Base-by-base conservation (phyloP, 345 rosid genomes). In the Balakata baccata region DNA sequence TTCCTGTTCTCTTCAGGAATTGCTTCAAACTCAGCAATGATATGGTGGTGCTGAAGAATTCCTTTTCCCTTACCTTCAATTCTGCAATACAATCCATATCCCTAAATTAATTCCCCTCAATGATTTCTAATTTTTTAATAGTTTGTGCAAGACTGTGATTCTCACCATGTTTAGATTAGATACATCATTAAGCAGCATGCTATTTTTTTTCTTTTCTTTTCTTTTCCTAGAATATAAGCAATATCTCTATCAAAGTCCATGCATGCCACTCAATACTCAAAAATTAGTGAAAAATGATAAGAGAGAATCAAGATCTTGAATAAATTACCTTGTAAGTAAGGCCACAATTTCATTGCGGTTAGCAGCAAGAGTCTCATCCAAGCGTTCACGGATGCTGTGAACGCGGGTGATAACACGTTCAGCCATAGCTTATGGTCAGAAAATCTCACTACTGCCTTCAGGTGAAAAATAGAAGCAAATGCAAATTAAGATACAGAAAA, bases 31-130 rank as follows among this genome's bases (percentile, higher is more conserved):
- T 92, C 95, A 47, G 89, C 88, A 62, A 91, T 74, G 71, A 93
- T 77, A 64, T 88, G 93, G 72, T 91, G 90, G 69, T 84, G 82
- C 75, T 93, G 95, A 50, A 89, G 79, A 76, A 93, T 89, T 43
- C 97, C 97, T 67, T 86, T 87, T 3, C 98, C 98, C 67, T 88
- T 89, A 17, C 77, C 81, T 73, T 93, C 96, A 70, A 93, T 66
- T 78, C 98, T 93, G 58, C 64, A 81, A 54, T 6, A 74, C 49
- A 74, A 14, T 3, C 57, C 57, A 14, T 16, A 43, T 3, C 47
- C 47, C 10, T 43, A 43, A 43, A 43, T 10, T 43, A 43, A 43
- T 43, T 5, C 7, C 7, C 7, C 47, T 16, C 5, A 52, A 16
- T 17, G 8, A 46, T 13, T 11, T 38, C 64, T 25, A 17, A 25